These are phyloP conservation scores for Chlorella sorokiniana DNA, from an alignment of 139 green algal genomes.

Conservation along the genomic window DNA sequence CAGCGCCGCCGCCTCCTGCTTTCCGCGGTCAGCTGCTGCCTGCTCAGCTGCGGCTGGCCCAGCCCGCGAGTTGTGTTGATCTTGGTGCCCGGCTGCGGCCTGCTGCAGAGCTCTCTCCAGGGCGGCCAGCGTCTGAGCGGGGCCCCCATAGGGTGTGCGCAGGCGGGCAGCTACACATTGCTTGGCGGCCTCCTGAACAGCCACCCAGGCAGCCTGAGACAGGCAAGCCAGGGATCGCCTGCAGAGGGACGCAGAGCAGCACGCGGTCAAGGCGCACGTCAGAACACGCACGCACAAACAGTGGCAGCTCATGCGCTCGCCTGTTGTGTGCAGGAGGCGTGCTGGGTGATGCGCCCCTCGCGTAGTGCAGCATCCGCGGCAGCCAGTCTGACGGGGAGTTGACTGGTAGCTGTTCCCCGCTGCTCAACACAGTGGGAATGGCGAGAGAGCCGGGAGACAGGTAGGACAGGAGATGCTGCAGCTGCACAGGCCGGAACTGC, in stretches of 20 bases:
- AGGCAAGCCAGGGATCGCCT: not conserved
- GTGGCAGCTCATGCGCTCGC: not conserved
- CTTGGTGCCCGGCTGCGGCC: not conserved
- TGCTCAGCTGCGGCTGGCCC: not conserved
- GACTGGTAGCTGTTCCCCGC: not conserved
- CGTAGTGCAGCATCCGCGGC: constrained; percentile 19
- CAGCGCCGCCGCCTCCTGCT: constrained; percentile 7
- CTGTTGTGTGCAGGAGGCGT: constrained; percentile 19
- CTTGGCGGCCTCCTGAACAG: constrained; percentile 61
- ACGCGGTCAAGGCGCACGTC: not conserved
- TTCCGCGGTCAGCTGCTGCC: not conserved
- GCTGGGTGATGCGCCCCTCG: not conserved
- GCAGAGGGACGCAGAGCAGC: not conserved
- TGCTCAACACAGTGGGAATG: not conserved
- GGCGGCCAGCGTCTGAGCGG: constrained; percentile 71
- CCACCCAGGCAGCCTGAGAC: constrained; percentile 16
- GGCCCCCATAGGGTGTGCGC: constrained; percentile 71
- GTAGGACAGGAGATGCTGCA: constrained; percentile 5
- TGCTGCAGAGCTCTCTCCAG: constrained; percentile 67
- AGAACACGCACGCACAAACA: not conserved
- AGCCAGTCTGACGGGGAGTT: constrained; percentile 20
- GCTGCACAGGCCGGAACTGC: not conserved
- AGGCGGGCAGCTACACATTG: constrained; percentile 55
- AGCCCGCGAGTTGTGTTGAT: not conserved
- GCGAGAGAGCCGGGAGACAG: not conserved